A percentile compares a stretch with the other conserved stretches of the same genome.
phyloP scores from a whole-genome alignment of 257 asterid species.

The Rhazya stricta region DNA sequence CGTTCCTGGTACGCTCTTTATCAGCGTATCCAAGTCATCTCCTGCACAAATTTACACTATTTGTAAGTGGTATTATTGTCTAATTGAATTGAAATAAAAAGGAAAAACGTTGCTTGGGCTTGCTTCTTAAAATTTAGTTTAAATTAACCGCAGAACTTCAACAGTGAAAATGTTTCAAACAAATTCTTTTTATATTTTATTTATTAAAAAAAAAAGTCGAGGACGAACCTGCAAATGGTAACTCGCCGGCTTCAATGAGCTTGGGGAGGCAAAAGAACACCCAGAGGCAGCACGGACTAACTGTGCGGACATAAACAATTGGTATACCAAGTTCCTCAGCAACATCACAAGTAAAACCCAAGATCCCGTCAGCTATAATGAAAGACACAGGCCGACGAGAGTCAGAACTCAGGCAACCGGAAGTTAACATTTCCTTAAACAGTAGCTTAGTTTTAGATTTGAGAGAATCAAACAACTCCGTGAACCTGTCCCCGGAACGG shows the following conservation, averaged over 20 bases:
- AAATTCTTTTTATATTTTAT: no score
- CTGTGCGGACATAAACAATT: constrained; percentile 19
- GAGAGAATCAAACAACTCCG: constrained; percentile 21
- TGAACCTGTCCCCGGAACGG: constrained; percentile 18
- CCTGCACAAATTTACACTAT: constrained; percentile 2
- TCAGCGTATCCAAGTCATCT: constrained; percentile 22
- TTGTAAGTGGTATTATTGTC: not conserved
- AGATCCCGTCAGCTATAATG: constrained; percentile 28
- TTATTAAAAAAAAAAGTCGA: not conserved
- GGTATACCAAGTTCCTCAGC: constrained; percentile 28
- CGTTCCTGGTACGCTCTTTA: constrained; percentile 18
- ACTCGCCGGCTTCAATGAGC: constrained; percentile 31
- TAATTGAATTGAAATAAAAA: not conserved
- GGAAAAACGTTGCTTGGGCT: no score
- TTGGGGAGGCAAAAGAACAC: constrained; percentile 28
- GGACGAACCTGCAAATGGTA: constrained; percentile 20
- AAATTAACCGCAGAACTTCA: not conserved
- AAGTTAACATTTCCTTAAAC: constrained; percentile 30
- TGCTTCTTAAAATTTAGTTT: no score
- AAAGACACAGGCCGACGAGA: constrained; percentile 20
- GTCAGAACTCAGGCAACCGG: constrained; percentile 26
- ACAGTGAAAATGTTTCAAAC: not conserved
- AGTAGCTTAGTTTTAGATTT: constrained; percentile 14
- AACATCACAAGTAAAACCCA: constrained; percentile 28
- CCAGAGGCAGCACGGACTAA: constrained; percentile 34